Base-by-base conservation (phyloP, 768 basidiomycete genomes). In the Lyophyllum semitale region DNA sequence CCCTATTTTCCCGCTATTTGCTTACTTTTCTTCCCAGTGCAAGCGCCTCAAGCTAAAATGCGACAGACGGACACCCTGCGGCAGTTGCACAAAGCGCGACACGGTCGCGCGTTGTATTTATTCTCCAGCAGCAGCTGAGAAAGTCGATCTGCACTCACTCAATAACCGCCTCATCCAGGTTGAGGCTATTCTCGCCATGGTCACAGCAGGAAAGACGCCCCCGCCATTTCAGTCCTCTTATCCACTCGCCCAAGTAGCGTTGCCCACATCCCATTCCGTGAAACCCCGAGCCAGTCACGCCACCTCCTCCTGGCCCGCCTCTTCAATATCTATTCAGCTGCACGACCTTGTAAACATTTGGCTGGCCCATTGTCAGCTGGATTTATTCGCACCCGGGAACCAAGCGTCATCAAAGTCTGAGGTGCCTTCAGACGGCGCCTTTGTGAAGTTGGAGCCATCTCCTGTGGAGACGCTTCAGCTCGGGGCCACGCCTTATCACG, bases 21-120 rank as follows among this genome's bases (percentile, higher is more conserved):
- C 57, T 51, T 55, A 57, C 54, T 51, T 25, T 49, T 54, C 32
- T 37, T 17, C 45, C 38, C 66, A 93, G 88, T 94, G 91, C 76
- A 93, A 93, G 69, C 89, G 91, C 4, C 78, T 93, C 50, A 94
- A 94, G 63, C 79, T 93, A 50, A 91, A 87, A 73, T 94, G 91
- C 66, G 91, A 93, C 72, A 76, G 91, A 35, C 81, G 86, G 20
- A 83, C 78, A 2, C 91, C 91, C 0, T 93, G 91, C 60, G 83
- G 84, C 0, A 86, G 85, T 25, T 93, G 92, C 61, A 79, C 84
- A 17, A 93, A 93, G 66, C 86, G 91, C 57, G 87, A 90, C 64
- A 90, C 88, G 0, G 80, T 88, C 11, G 73, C 75, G 3, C 77
- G 88, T 61, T 92, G 90, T 62, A 77, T 87, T 5, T 92, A 92